phyloP scores from a whole-genome alignment of 306 rosid species.

The Gastrolobium bilobum region DNA sequence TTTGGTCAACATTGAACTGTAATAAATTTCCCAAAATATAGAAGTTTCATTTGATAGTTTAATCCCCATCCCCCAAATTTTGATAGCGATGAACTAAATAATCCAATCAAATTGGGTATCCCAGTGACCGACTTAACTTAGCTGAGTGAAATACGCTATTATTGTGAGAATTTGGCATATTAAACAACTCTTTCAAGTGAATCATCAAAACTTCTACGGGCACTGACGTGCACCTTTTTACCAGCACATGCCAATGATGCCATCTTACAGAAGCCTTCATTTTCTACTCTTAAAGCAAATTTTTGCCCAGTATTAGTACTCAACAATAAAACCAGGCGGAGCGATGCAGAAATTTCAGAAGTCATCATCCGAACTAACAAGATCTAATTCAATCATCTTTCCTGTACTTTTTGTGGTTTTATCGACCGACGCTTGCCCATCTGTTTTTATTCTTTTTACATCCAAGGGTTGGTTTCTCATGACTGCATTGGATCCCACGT shows the following conservation, averaged over 20 bases:
- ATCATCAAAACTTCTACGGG: slow-evolving; percentile 20
- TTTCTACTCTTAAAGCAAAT: slow-evolving; percentile 17
- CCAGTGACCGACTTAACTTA: background rate
- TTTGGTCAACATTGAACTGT: background rate
- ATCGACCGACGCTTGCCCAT: slow-evolving; percentile 51
- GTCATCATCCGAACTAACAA: slow-evolving; percentile 86
- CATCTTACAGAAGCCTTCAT: slow-evolving; percentile 25
- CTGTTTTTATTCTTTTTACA: slow-evolving; percentile 66
- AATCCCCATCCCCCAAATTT: background rate
- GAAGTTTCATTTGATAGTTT: background rate
- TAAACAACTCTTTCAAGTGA: slow-evolving; percentile 8
- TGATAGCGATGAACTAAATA: background rate
- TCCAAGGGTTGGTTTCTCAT: slow-evolving; percentile 53
- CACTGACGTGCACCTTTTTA: slow-evolving; percentile 13
- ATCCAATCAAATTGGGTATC: slow-evolving; percentile 1
- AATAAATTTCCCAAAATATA: background rate
- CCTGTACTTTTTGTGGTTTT: slow-evolving; percentile 55
- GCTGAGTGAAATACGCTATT: background rate
- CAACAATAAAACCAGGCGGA: slow-evolving; percentile 8
- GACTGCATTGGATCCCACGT: slow-evolving; percentile 50
- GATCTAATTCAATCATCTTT: slow-evolving; percentile 80
- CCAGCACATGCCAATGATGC: background rate
- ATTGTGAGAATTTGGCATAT: background rate
- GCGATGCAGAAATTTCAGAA: slow-evolving; percentile 46
- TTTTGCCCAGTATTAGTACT: background rate